A percentile compares a stretch with the other conserved stretches of the same genome.
These are phyloP conservation scores for Hericium rajendrae DNA, from an alignment of 768 basidiomycete genomes.

Conservation along the genomic window DNA sequence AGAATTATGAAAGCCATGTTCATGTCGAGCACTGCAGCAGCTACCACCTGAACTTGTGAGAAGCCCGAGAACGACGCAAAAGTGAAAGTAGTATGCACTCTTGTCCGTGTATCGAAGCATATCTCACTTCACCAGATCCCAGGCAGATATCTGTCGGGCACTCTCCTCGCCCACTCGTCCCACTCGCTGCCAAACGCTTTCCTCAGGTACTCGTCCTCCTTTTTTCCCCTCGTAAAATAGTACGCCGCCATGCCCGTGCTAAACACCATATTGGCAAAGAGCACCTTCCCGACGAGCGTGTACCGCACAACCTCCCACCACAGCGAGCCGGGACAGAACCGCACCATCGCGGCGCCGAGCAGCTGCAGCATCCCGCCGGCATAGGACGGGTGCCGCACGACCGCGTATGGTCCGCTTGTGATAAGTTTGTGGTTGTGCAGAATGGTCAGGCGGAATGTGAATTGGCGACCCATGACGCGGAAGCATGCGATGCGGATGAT, in stretches of 20 bases:
- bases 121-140: neutral
- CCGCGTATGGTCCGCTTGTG: neutral
- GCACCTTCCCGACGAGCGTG: neutral
- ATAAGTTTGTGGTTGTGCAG: neutral
- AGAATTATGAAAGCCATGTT: too few relatives aligned
- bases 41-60: too few relatives aligned
- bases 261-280: too few relatives aligned
- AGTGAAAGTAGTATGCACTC: too few relatives aligned
- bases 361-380: neutral
- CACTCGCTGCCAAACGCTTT: neutral
- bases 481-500: neutral
- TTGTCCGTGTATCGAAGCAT: too few relatives aligned
- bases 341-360: neutral
- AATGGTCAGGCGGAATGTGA: neutral
- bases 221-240: neutral
- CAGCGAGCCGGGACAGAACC: neutral
- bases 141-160: neutral
- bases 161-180: neutral
- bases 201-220: neutral
- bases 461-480: neutral
- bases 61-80: too few relatives aligned
- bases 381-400: constrained; percentile 5
- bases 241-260: neutral
- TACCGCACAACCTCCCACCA: neutral
- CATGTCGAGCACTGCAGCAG: too few relatives aligned